These are phyloP conservation scores for Botrytis sinoallii DNA, from an alignment of 2,329 filamentous ascomycete genomes.

Conservation along the genomic window DNA sequence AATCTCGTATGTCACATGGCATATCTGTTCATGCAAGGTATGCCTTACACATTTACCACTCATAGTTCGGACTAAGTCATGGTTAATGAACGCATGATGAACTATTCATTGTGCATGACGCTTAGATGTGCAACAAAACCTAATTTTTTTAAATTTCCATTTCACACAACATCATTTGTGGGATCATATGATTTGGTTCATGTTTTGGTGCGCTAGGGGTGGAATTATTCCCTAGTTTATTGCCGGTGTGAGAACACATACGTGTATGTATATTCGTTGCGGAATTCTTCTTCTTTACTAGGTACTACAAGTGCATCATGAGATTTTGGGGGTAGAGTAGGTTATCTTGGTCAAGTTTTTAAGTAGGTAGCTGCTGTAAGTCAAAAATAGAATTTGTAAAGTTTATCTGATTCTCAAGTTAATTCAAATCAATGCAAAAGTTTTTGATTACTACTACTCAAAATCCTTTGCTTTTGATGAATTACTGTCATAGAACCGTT, in stretches of 20 bases:
- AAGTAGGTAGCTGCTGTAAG: neutral
- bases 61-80: neutral
- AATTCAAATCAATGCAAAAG: neutral
- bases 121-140: neutral
- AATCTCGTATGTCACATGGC: neutral
- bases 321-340: neutral
- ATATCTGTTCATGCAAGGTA: neutral
- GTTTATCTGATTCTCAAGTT: neutral
- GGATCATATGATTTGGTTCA: neutral
- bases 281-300: neutral
- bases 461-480: accelerated
- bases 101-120: neutral
- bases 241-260: neutral
- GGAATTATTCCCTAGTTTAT: neutral
- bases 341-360: neutral
- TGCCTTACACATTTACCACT: neutral
- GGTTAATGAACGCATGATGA: neutral
- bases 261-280: neutral
- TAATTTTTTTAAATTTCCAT: neutral
- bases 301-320: neutral
- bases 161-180: neutral
- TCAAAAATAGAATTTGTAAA: neutral
- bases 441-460: neutral
- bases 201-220: neutral
- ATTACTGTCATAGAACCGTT: accelerated